Base-by-base conservation (phyloP, 2,329 filamentous ascomycete species). In the Fusarium abutilonis region DNA sequence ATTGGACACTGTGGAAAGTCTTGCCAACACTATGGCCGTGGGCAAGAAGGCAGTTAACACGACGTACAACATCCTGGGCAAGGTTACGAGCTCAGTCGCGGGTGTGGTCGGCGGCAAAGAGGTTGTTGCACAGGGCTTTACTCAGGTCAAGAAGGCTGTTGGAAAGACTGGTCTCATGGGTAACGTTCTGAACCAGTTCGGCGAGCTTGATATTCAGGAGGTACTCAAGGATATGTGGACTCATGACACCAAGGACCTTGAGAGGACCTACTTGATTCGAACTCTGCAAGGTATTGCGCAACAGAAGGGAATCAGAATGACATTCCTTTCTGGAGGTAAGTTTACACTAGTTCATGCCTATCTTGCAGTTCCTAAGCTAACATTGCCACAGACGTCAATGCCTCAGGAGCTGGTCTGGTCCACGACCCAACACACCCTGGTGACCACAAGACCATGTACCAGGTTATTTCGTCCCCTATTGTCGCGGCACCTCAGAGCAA, bases 381-480 rank as follows among this genome's bases (percentile, higher is more conserved):
- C 67, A 41, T 17, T 13, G 32, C 36, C 36, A 6, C 63, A 89
- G 88, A 90, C 71, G 94, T 98, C 74, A 95, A 94, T 76, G 90
- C 88, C 70, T 93, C 91, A 66, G 95, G 95, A 64, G 95, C 95
- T 19, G 95, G 95, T 56, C 85, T 99, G 10, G 88, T 99, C 2
- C 95, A 99, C 76, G 95, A 99, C 77, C 95, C 95, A 0, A 85
- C 90, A 17, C 92, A 95, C 74, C 94, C 94, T 1, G 88, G 87
- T 35, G 93, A 98, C 76, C 93, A 98, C 83, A 99, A 98, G 79
- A 97, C 95, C 26, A 99, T 99, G 94, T 99, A 98, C 79, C 95
- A 99, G 76, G 85, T 99, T 74, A 97, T 98, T 74, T 89, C 93
- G 2, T 93, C 93, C 4, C 89, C 93, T 7, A 92, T 99, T 59